Conservation (phyloP, 768 basidiomycete species). For the Termitomyces sp. region DNA sequence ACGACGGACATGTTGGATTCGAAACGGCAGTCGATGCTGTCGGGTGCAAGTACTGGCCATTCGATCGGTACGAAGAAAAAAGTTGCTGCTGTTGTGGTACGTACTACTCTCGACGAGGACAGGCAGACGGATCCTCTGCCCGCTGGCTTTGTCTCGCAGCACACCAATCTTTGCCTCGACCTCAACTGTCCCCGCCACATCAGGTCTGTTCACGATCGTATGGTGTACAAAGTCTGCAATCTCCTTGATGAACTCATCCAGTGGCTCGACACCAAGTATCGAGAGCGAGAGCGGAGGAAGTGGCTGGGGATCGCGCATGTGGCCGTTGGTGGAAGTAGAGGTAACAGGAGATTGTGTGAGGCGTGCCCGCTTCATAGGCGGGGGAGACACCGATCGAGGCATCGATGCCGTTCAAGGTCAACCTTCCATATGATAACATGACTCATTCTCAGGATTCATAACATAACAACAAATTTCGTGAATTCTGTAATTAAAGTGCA, state of each 20-base stretch:
- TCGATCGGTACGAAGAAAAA: not conserved
- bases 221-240: constrained; percentile 86
- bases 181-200: constrained; percentile 59
- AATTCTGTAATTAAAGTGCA: constrained; percentile 11
- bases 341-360: constrained; percentile 14
- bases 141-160: constrained; percentile 50
- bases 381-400: constrained; percentile 22
- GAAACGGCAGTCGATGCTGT: constrained; percentile 63
- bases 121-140: constrained; percentile 60
- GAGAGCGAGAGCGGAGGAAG: constrained; percentile 69
- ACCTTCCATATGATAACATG: not conserved
- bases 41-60: constrained; percentile 58
- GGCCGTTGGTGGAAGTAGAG: constrained; percentile 19
- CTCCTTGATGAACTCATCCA: constrained; percentile 91
- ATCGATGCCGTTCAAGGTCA: constrained; percentile 3
- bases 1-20: constrained; percentile 92
- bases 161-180: constrained; percentile 90
- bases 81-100: constrained; percentile 20
- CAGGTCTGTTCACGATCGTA: constrained; percentile 53
- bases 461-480: not conserved
- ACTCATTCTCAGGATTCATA: not conserved
- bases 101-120: constrained; percentile 81
- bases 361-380: constrained; percentile 26
- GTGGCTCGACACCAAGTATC: constrained; percentile 83
- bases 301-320: constrained; percentile 13